phyloP scores from a whole-genome alignment of 345 rosid genomes.

The Mallotus nudiflorus region DNA sequence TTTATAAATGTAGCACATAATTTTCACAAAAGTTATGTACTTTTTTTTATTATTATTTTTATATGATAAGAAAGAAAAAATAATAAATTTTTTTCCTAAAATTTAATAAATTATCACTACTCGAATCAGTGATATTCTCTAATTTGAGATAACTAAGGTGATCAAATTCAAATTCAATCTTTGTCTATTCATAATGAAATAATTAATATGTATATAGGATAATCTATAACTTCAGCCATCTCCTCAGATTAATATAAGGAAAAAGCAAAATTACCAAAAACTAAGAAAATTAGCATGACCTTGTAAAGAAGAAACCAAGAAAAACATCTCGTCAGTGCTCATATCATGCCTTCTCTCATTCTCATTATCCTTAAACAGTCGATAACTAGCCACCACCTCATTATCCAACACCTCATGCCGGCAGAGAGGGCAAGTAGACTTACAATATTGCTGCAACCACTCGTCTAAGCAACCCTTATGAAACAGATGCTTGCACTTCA shows the following conservation, averaged over 20 bases:
- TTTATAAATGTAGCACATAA: too few species aligned
- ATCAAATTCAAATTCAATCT: too few species aligned
- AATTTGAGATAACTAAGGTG: too few species aligned
- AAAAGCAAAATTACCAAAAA: slow-evolving; percentile 3
- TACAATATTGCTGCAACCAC: slow-evolving; percentile 45
- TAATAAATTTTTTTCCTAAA: too few species aligned
- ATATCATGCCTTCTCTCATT: slow-evolving; percentile 21
- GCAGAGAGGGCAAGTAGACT: slow-evolving; percentile 48
- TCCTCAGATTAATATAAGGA: not conserved
- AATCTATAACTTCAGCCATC: not conserved
- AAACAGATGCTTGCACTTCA: slow-evolving; percentile 47
- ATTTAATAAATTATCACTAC: too few species aligned
- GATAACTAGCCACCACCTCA: slow-evolving; percentile 30
- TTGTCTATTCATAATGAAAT: too few species aligned
- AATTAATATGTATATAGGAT: too few species aligned
- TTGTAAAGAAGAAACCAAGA: slow-evolving; percentile 34
- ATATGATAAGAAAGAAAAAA: too few species aligned
- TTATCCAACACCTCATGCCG: slow-evolving; percentile 41
- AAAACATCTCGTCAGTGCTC: slow-evolving; percentile 36
- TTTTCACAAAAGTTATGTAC: too few species aligned
- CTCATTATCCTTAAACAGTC: slow-evolving; percentile 13
- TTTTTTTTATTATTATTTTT: too few species aligned
- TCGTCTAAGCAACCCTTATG: slow-evolving; percentile 53
- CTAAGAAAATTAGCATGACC: slow-evolving; percentile 19
- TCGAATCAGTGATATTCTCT: too few species aligned